phyloP scores from a whole-genome alignment of 108 stramenopile genomes.

The Cyclotella atomus region DNA sequence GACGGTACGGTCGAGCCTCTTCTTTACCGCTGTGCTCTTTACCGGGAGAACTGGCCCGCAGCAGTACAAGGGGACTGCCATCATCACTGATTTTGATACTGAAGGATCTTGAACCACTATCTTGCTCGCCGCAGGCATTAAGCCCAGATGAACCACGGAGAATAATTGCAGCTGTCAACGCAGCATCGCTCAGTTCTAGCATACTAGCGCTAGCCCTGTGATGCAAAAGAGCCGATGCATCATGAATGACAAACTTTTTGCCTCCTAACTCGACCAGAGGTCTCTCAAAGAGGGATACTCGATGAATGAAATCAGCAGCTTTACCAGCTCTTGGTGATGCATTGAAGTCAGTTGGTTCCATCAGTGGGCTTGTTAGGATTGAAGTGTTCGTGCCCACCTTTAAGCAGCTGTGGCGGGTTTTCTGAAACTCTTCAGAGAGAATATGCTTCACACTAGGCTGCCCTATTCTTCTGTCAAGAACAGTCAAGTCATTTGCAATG shows the following conservation, averaged over 20 bases:
- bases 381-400: constrained; percentile 40
- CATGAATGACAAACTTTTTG: constrained; percentile 74
- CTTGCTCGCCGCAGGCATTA: constrained; percentile 23
- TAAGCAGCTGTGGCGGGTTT: constrained; percentile 34
- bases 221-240: constrained; percentile 48
- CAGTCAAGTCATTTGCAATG: constrained; percentile 50
- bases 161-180: constrained; percentile 67
- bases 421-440: constrained; percentile 42
- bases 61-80: constrained; percentile 43
- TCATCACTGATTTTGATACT: constrained; percentile 36
- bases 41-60: constrained; percentile 24
- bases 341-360: constrained; percentile 80
- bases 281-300: constrained; percentile 74
- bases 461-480: constrained; percentile 51
- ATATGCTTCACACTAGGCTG: constrained; percentile 16
- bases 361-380: constrained; percentile 66
- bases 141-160: constrained; percentile 53
- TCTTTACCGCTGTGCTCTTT: constrained; percentile 27
- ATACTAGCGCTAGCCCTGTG: constrained; percentile 84
- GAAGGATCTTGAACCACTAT: constrained; percentile 10
- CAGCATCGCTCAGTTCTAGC: constrained; percentile 80
- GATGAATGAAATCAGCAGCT: constrained; percentile 81
- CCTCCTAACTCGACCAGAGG: constrained; percentile 76
- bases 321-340: constrained; percentile 74
- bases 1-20: constrained; percentile 75